Percentiles rank a stretch among this genome's conserved stretches.
These are phyloP conservation scores for Euphorbia tirucalli DNA, from an alignment of 345 rosid species.

Conservation along the genomic window DNA sequence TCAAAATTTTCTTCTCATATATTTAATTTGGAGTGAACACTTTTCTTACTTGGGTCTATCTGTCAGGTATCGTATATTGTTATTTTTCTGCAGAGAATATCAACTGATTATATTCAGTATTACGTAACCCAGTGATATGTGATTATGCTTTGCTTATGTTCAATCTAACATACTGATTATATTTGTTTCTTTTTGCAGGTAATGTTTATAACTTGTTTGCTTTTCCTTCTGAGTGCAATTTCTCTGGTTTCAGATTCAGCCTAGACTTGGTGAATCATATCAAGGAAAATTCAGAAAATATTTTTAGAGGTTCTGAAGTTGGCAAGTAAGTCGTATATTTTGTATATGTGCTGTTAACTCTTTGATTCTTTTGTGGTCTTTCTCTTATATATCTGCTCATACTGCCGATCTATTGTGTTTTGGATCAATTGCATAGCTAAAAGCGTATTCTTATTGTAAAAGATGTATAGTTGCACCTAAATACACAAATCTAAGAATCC, in stretches of 20 bases:
- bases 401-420: neutral
- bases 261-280: slow-evolving; percentile 68
- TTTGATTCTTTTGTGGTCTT: neutral
- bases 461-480: neutral
- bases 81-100: neutral
- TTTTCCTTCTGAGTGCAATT: slow-evolving; percentile 95
- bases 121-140: neutral
- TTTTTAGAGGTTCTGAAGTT: slow-evolving; percentile 52
- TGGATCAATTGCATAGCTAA: neutral
- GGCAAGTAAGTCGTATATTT: slow-evolving; percentile 45
- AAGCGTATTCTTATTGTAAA: neutral
- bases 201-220: slow-evolving; percentile 71
- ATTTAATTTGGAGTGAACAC: neutral
- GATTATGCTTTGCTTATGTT: neutral
- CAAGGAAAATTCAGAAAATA: slow-evolving; percentile 52
- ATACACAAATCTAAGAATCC: neutral
- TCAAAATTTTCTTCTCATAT: neutral
- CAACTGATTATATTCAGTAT: neutral
- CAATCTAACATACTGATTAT: neutral
- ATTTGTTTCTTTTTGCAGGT: slow-evolving; percentile 46
- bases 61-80: neutral
- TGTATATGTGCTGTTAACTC: neutral
- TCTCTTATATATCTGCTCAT: neutral
- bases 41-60: neutral
- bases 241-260: slow-evolving; percentile 80